Evolutionary conservation across 129 eudicot species (phyloP), one percentile per base, ranked within the genome.

Genomic region (Lonicera japonica): DNA sequence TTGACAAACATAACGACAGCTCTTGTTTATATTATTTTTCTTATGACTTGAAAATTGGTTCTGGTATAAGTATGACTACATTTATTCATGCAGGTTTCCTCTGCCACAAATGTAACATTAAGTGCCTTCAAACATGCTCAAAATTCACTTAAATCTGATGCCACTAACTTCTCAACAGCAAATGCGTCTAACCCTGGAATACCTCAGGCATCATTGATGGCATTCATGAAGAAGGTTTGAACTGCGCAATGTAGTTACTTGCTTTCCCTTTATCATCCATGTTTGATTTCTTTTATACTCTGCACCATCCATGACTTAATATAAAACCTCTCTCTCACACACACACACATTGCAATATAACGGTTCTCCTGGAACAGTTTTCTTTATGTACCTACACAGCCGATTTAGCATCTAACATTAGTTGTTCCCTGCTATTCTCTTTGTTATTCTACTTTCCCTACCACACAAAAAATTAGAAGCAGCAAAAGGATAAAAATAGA

Each of bases 151-250:
- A 70, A 61, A 25, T 63, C 80, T 25, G 81, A 87, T 63, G 71
- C 73, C 68, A 60, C 88, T 38, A 72, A 76, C 48, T 77, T 76
- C 38, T 78, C 80, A 18, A 75, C 64, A 61, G 96, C 99, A 22
- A 88, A 79, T 64, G 34, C 68, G 34, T 80, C 90, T 47, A 92
- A 92, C 74, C 99, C 99, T 29, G 99, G 99, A 48, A 69, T 92
- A 51, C 99, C 99, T 66, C 99, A 96, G 25, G 85, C 99, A 25
- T 92, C 99, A 21, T 69, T 92, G 76, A 92, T 92, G 96, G 61
- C 91, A 52, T 92, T 92, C 66, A 50, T 79, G 70, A 87, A 54
- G 52, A 81, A 92, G 99, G 99, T 87, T 51, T 63, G 77, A 5
- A 54, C 20, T 2, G 45, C 7, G 13, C 19, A 13, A 22, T 56